Evolutionary conservation across 1,284 basidiomycete species (phyloP).

Genomic region (Marasmius tenuissimus): DNA sequence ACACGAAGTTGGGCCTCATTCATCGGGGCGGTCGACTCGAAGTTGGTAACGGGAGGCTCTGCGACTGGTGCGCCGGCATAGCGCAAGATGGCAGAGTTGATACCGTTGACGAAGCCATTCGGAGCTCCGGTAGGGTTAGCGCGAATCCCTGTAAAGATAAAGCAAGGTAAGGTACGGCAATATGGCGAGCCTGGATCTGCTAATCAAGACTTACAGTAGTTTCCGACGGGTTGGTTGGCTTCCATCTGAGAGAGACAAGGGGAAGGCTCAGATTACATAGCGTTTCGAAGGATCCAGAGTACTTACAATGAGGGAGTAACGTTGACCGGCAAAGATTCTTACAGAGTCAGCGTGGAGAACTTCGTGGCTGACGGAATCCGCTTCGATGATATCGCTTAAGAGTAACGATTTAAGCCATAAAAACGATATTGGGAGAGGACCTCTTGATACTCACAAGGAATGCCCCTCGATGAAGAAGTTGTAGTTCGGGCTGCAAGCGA

Average conservation of each 20-base stretch:
- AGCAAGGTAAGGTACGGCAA: background rate
- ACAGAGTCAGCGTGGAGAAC: constrained; percentile 15
- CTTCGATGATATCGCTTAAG: constrained; percentile 16
- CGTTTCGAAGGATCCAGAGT: background rate
- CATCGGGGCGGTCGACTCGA: constrained; percentile 4
- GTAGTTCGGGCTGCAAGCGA: constrained; percentile 35
- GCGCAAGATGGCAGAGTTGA: constrained; percentile 42
- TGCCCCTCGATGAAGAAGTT: constrained; percentile 37
- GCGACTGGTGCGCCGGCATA: constrained; percentile 37
- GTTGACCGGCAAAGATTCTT: constrained; percentile 26
- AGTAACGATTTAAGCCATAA: background rate
- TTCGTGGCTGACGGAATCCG: constrained; percentile 12
- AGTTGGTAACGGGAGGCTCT: constrained; percentile 28
- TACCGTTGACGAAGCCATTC: constrained; percentile 23
- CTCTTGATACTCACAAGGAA: constrained; percentile 19
- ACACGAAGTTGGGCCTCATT: constrained; percentile 16
- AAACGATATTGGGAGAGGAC: constrained; percentile 1
- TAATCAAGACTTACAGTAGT: constrained; percentile 27
- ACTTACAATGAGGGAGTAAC: constrained; percentile 36
- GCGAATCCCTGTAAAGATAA: constrained; percentile 23
- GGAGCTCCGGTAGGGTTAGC: constrained; percentile 20
- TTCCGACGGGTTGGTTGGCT: constrained; percentile 33
- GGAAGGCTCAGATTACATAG: background rate
- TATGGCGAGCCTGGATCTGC: background rate
- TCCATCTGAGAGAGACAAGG: constrained; percentile 17